phyloP scores from a whole-genome alignment of 2,329 filamentous ascomycete genomes.

The Davidsoniella neocaledoniae region DNA sequence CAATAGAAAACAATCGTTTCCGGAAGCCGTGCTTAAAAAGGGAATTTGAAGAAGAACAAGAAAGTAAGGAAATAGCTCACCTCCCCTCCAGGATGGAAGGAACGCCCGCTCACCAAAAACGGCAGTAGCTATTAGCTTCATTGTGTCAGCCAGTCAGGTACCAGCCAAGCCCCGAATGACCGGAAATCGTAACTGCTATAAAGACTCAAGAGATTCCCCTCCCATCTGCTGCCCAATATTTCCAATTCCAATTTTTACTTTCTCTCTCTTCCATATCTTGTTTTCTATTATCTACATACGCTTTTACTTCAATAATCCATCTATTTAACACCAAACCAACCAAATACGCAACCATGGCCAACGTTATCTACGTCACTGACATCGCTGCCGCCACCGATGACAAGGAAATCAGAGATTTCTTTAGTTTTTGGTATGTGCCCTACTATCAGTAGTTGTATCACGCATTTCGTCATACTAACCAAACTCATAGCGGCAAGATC shows the following conservation, averaged over 20 bases:
- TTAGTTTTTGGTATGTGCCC: conserved; percentile 67
- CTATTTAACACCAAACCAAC: conserved; percentile 1
- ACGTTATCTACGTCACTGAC: conserved; percentile 75
- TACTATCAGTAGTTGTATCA: not conserved
- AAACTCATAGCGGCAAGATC: conserved; percentile 63
- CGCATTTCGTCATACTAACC: conserved; percentile 10
- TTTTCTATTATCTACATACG: not conserved
- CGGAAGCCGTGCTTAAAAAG: no score
- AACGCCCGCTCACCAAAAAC: no score
- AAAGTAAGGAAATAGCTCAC: no score
- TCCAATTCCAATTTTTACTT: not conserved
- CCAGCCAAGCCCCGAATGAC: not conserved
- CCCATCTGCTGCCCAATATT: not conserved
- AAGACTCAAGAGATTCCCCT: not conserved
- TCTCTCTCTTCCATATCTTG: not conserved
- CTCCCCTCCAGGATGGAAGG: no score
- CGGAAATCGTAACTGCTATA: not conserved
- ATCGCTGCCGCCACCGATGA: conserved; percentile 70
- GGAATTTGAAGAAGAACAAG: no score
- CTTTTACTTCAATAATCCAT: not conserved
- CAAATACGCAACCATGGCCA: conserved; percentile 30
- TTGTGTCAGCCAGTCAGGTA: no score
- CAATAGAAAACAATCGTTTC: no score
- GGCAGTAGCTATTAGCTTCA: no score
- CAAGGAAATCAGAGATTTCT: conserved; percentile 89